These are phyloP conservation scores for Alopecurus myosuroides DNA, from an alignment of 176 grass and related monocot genomes.

Conservation along the genomic window DNA sequence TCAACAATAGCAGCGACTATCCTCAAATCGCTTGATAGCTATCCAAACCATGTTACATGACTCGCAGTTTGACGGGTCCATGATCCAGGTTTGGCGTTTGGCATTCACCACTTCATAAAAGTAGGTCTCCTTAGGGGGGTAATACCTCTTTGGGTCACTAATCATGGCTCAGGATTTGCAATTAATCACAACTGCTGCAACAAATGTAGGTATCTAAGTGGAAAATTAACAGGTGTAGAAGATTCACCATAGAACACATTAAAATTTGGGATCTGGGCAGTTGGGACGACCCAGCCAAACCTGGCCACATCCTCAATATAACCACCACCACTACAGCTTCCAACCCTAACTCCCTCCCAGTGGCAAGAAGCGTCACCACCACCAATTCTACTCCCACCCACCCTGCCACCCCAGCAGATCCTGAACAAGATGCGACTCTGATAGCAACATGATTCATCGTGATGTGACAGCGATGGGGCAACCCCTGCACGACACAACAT, in stretches of 20 bases:
- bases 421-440: not conserved
- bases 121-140: not conserved
- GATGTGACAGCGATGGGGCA: not conserved
- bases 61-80: not conserved
- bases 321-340: not conserved
- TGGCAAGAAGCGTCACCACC: not conserved
- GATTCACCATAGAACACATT: not conserved
- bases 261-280: not conserved
- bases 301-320: not conserved
- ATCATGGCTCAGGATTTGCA: not conserved
- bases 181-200: not conserved
- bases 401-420: not conserved
- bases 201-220: not conserved
- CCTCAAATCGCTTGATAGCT: not conserved
- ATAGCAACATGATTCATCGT: not conserved
- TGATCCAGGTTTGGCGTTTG: not conserved
- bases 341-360: not conserved
- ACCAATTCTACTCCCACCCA: not conserved
- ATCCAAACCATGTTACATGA: not conserved
- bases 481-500: not conserved
- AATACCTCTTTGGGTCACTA: not conserved
- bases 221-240: not conserved
- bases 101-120: not conserved
- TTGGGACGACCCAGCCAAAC: not conserved
- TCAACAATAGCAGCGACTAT: not conserved